Evolutionary conservation across 768 basidiomycete genomes (phyloP).

Genomic region (Pisolithus microcarpus): DNA sequence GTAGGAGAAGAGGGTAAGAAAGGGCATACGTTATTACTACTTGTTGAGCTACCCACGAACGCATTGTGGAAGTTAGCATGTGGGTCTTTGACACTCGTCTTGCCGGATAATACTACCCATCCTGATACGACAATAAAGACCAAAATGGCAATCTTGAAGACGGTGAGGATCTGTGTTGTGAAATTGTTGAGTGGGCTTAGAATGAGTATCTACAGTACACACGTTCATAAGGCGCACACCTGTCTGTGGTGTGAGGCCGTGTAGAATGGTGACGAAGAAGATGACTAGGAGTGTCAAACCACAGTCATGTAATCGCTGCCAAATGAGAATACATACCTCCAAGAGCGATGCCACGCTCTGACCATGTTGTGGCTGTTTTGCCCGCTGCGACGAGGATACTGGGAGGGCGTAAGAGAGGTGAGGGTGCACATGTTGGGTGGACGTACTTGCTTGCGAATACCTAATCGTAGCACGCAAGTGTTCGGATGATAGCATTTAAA

Average conservation of each 20-base stretch:
- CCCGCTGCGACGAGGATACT: constrained; percentile 47
- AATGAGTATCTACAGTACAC: constrained; percentile 3
- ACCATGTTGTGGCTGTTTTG: constrained; percentile 36
- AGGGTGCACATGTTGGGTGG: neutral
- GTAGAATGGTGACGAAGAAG: constrained; percentile 42
- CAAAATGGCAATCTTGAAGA: constrained; percentile 50
- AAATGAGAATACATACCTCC: constrained; percentile 31
- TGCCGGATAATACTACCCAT: constrained; percentile 54
- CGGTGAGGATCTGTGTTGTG: constrained; percentile 33
- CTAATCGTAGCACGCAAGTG: constrained; percentile 3
- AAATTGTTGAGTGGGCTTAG: neutral
- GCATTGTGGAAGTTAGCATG: constrained; percentile 50
- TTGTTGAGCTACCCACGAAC: constrained; percentile 49
- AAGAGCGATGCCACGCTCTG: constrained; percentile 51
- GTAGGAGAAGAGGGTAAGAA: neutral
- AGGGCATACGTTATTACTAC: constrained; percentile 38
- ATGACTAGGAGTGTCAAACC: constrained; percentile 32
- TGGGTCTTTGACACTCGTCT: constrained; percentile 50
- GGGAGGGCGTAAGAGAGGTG: neutral
- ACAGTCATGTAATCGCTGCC: neutral
- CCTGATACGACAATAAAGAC: constrained; percentile 52
- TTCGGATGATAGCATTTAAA: neutral
- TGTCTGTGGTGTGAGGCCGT: constrained; percentile 42
- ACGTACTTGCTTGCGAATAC: constrained; percentile 32
- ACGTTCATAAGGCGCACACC: constrained; percentile 55